Evolutionary conservation across 768 basidiomycete genomes (phyloP).

Genomic region (Mycena galopus): DNA sequence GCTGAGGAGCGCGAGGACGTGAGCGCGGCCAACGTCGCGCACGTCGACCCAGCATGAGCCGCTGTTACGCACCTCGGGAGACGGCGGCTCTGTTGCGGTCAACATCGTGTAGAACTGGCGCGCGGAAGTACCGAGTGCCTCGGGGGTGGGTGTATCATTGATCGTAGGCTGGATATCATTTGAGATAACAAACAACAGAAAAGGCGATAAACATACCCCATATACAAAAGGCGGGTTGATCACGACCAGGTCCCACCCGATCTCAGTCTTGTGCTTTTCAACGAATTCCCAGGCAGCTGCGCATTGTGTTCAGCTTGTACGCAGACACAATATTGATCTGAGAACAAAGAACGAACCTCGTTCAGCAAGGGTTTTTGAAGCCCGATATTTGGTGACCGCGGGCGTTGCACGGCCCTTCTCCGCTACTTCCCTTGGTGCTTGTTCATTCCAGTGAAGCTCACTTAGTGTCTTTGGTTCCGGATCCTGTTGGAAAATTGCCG

Average conservation of each 20-base stretch:
- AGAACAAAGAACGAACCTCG: slow-evolving; percentile 54
- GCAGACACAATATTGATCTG: not conserved
- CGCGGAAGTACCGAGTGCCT: slow-evolving; percentile 53
- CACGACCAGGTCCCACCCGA: slow-evolving; percentile 64
- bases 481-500: slow-evolving; percentile 53
- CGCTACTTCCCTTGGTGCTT: slow-evolving; percentile 58
- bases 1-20: slow-evolving; percentile 33
- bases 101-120: slow-evolving; percentile 38
- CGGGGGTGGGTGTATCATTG: slow-evolving; percentile 46
- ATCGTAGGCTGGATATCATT: slow-evolving; percentile 53
- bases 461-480: slow-evolving; percentile 48
- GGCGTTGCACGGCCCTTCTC: slow-evolving; percentile 62
- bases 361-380: slow-evolving; percentile 75
- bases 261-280: slow-evolving; percentile 51
- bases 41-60: slow-evolving; percentile 28
- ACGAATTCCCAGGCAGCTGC: slow-evolving; percentile 59
- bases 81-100: not conserved
- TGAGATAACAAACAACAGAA: too few relatives aligned
- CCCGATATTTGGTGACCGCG: slow-evolving; percentile 61
- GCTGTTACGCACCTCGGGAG: slow-evolving; percentile 1
- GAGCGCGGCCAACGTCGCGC: slow-evolving; percentile 27
- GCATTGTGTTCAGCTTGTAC: not conserved
- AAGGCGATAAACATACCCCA: too few relatives aligned
- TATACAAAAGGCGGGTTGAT: slow-evolving; percentile 65
- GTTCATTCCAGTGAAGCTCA: slow-evolving; percentile 73